phyloP scores from a whole-genome alignment of 2,329 filamentous ascomycete species.

The Monilinia fructigena region DNA sequence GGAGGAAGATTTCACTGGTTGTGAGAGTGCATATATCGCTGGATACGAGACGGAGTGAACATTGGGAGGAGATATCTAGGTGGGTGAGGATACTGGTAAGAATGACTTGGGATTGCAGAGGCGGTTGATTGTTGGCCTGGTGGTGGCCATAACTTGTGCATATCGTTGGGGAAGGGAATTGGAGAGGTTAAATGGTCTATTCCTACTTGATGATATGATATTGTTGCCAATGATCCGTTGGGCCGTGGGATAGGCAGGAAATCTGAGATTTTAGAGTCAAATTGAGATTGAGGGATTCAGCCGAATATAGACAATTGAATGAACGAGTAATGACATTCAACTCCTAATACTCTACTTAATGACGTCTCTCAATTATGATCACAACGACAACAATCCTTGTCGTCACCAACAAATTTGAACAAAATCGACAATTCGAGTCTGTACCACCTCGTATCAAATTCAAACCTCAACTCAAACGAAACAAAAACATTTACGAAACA shows the following conservation, averaged over 20 bases:
- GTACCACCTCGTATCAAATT: neutral
- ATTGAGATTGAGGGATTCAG: neutral
- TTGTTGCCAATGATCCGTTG: neutral
- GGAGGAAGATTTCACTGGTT: conserved; percentile 67
- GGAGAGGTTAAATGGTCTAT: neutral
- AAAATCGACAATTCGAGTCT: neutral
- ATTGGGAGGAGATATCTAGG: conserved; percentile 43
- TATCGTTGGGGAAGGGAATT: conserved; percentile 29
- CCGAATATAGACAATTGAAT: neutral
- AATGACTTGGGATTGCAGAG: conserved; percentile 39
- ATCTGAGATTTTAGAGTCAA: neutral
- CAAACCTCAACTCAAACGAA: neutral
- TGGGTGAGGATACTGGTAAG: conserved; percentile 35
- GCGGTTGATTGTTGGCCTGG: conserved; percentile 37
- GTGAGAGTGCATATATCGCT: conserved; percentile 69
- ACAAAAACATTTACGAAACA: conserved; percentile 9
- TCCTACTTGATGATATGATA: conserved; percentile 4
- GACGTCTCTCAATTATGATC: neutral
- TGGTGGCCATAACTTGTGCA: conserved; percentile 40
- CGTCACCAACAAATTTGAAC: neutral
- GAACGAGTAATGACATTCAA: neutral
- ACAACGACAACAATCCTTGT: neutral
- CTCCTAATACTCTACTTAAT: neutral
- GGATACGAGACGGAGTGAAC: conserved; percentile 63
- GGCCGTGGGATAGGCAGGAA: neutral